Conservation (phyloP, 139 green algal species). For the Chlorella sp. region DNA sequence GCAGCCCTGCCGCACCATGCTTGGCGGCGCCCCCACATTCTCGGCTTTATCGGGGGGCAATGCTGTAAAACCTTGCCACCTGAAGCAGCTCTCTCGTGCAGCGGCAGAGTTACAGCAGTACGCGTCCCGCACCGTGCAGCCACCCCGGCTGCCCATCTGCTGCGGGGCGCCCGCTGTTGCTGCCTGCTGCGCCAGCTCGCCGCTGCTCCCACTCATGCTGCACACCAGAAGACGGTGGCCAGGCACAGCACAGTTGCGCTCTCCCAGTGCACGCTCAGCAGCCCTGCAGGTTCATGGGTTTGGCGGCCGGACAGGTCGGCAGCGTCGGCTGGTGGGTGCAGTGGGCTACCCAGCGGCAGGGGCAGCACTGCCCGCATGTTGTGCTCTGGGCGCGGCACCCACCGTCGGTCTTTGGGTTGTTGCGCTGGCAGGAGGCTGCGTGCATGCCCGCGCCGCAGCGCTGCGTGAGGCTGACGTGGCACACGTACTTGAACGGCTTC, state of each 20-base stretch:
- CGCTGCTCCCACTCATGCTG: conserved; percentile 66
- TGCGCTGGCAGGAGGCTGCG: conserved; percentile 78
- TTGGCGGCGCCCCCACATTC: background rate
- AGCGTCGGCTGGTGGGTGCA: too few species aligned
- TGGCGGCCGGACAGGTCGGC: too few species aligned
- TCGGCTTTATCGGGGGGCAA: too few species aligned
- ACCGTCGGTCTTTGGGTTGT: conserved; percentile 88
- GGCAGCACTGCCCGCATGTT: too few species aligned
- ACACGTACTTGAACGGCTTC: conserved; percentile 84
- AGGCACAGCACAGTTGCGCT: conserved; percentile 81
- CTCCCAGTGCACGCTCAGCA: conserved; percentile 88
- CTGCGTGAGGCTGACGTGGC: conserved; percentile 58
- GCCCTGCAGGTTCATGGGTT: conserved; percentile 42
- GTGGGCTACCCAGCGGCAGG: too few species aligned
- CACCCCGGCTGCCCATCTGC: too few species aligned
- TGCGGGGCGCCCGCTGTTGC: too few species aligned
- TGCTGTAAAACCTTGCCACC: too few species aligned
- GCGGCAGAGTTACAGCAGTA: background rate
- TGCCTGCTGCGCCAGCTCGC: too few species aligned
- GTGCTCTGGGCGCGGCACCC: background rate
- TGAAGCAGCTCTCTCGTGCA: too few species aligned
- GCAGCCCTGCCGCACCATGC: background rate
- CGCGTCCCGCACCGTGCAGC: too few species aligned
- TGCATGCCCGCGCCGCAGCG: conserved; percentile 86
- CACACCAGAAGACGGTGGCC: conserved; percentile 87